Percentiles rank a stretch among this genome's conserved stretches.
Evolutionary conservation across 352 stramenopile genomes (phyloP).

Genomic region (Phytophthora quininea): DNA sequence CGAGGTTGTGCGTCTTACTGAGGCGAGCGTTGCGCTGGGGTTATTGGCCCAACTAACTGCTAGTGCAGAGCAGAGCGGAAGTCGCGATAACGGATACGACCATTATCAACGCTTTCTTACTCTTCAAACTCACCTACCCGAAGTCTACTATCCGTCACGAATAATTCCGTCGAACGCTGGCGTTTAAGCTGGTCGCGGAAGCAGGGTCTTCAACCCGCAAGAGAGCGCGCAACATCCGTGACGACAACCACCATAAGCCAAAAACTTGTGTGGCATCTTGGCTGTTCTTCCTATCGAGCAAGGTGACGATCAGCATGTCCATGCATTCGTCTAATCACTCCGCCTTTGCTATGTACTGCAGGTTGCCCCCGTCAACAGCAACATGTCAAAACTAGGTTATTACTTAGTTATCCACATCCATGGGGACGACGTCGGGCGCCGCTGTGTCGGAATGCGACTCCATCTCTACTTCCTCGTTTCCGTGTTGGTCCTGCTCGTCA

Average conservation of each 20-base stretch:
- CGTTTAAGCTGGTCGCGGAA: no score
- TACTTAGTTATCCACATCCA: conserved; percentile 59
- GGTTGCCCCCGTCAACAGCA: not conserved
- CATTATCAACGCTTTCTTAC: no score
- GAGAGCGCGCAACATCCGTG: no score
- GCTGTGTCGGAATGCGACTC: conserved; percentile 35
- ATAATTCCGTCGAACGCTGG: no score
- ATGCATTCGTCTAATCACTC: not conserved
- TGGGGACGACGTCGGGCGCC: conserved; percentile 60
- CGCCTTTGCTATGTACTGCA: not conserved
- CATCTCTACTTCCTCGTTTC: conserved; percentile 42
- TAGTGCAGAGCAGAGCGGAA: no score
- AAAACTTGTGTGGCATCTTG: not conserved
- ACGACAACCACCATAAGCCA: not conserved
- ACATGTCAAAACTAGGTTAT: not conserved
- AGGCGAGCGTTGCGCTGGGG: no score
- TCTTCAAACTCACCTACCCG: no score
- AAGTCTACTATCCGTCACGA: no score
- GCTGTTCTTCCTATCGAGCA: not conserved
- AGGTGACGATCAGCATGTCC: not conserved
- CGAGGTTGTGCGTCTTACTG: no score
- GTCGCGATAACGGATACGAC: no score
- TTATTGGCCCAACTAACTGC: no score
- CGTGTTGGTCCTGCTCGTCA: conserved; percentile 69
- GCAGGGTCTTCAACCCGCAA: no score